A percentile compares a stretch with the other conserved stretches of the same genome.
Conservation (phyloP, 2,329 filamentous ascomycete species). For the Botrytis deweyae region DNA sequence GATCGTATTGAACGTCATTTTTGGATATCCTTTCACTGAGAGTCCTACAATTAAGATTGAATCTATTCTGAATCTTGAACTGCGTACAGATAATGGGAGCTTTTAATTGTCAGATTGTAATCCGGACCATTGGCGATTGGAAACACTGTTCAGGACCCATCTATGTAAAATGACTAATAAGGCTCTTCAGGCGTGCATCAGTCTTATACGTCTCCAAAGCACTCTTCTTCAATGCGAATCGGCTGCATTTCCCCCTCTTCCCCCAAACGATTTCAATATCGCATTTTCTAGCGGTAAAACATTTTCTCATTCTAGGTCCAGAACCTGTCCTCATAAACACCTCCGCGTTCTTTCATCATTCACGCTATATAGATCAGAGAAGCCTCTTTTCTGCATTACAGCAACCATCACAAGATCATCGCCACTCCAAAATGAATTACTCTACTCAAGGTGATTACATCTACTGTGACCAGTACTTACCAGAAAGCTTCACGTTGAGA, state of each 20-base stretch:
- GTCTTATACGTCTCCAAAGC: not conserved
- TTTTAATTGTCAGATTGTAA: not conserved
- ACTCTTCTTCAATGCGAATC: not conserved
- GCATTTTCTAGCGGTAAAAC: not conserved
- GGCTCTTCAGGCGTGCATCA: not conserved
- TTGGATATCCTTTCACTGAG: not conserved
- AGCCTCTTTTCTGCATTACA: not conserved
- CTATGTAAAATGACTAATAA: not conserved
- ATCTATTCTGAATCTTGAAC: not conserved
- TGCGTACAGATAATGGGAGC: not conserved
- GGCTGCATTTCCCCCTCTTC: not conserved
- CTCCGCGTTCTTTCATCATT: not conserved
- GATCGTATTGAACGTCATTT: not conserved
- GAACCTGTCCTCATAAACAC: not conserved
- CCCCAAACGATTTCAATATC: not conserved
- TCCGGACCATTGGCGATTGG: not conserved
- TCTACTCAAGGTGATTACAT: not conserved
- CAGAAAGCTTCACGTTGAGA: not conserved
- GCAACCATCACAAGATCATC: not conserved
- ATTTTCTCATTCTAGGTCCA: not conserved
- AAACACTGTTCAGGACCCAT: not conserved
- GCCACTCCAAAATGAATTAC: not conserved
- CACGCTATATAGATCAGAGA: not conserved
- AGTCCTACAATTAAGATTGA: not conserved
- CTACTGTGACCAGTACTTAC: not conserved